Conservation (phyloP, 768 basidiomycete species). For the Tephrocybe sp. region DNA sequence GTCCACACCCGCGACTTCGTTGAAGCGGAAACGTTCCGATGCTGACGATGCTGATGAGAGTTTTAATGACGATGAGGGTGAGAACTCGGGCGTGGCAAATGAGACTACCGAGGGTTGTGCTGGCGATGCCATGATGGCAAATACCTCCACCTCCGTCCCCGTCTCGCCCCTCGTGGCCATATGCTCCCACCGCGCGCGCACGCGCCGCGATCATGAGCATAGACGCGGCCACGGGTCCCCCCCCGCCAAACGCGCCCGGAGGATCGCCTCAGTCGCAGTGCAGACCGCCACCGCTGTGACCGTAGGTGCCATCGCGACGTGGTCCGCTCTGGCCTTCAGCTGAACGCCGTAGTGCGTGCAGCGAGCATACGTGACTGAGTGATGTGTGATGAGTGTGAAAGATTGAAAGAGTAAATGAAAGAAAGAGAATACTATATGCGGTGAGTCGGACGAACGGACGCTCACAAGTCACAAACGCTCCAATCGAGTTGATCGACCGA, state of each 20-base stretch:
- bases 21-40: conserved; percentile 62
- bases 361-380: background rate
- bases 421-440: background rate
- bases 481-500: background rate
- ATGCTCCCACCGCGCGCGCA: conserved; percentile 4
- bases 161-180: conserved; percentile 2
- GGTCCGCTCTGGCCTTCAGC: conserved; percentile 72
- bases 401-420: background rate
- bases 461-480: background rate
- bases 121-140: conserved; percentile 16
- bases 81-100: too few relatives aligned
- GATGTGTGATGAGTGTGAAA: background rate
- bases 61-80: conserved; percentile 38
- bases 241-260: conserved; percentile 46
- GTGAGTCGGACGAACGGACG: background rate
- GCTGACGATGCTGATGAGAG: conserved; percentile 30
- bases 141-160: conserved; percentile 1
- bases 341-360: conserved; percentile 24
- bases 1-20: conserved; percentile 25
- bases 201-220: conserved; percentile 6
- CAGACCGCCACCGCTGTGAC: conserved; percentile 64
- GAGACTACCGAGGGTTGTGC: too few relatives aligned
- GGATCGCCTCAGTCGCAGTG: conserved; percentile 41
- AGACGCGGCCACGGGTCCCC: too few relatives aligned
- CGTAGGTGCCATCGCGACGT: conserved; percentile 69